Conservation (phyloP, 2,329 filamentous ascomycete species). For the Colletotrichum higginsianum region DNA sequence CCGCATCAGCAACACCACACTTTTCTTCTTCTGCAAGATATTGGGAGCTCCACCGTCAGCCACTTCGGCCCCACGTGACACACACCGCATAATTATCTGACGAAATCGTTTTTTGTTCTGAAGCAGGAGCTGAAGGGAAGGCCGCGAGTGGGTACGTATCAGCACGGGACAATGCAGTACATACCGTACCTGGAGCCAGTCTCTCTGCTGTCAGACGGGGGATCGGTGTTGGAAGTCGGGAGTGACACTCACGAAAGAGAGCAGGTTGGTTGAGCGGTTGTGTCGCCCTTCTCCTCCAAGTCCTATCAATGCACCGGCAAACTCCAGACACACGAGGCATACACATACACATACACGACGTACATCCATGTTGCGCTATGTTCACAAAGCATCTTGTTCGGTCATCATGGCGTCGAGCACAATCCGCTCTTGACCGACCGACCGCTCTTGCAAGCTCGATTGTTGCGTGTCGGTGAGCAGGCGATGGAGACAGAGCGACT, state of each 20-base stretch:
- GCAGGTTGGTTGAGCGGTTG: slow-evolving; percentile 22
- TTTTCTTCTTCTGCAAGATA: slow-evolving; percentile 38
- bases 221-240: neutral
- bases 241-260: slow-evolving; percentile 22
- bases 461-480: slow-evolving; percentile 26
- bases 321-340: neutral
- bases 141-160: slow-evolving; percentile 7
- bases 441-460: neutral
- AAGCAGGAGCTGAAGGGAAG: slow-evolving; percentile 13
- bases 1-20: slow-evolving; percentile 24
- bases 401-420: neutral
- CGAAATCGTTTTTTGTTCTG: slow-evolving; percentile 21
- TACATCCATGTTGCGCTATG: neutral
- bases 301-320: neutral
- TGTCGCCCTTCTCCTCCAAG: neutral
- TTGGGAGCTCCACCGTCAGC: slow-evolving; percentile 34
- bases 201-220: neutral
- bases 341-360: neutral
- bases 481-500: neutral
- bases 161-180: neutral
- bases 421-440: neutral
- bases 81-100: slow-evolving; percentile 41
- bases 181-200: neutral
- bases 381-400: slow-evolving; percentile 1
- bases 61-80: slow-evolving; percentile 39